phyloP scores from a whole-genome alignment of 805 yeast species.

The Candida insectalens region DNA sequence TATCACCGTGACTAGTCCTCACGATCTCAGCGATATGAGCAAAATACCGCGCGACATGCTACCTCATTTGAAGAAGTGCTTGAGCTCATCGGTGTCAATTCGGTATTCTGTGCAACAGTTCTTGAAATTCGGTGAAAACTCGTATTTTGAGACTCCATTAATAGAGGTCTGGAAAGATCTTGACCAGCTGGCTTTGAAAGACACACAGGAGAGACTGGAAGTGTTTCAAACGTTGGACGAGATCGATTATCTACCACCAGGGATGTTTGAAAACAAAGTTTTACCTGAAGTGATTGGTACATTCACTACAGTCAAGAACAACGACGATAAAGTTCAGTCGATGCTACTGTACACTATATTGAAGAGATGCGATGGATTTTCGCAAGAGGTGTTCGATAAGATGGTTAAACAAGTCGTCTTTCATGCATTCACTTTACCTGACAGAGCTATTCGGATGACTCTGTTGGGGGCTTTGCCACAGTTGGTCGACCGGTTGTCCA shows the following conservation, averaged over 20 bases:
- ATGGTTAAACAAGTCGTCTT: conserved; percentile 55
- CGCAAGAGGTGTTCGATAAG: conserved; percentile 26
- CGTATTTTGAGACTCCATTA: conserved; percentile 35
- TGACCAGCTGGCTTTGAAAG: conserved; percentile 44
- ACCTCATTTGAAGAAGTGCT: conserved; percentile 29
- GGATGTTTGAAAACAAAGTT: conserved; percentile 48
- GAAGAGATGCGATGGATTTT: conserved; percentile 20
- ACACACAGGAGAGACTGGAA: conserved; percentile 42
- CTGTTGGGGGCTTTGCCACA: conserved; percentile 54
- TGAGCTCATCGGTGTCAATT: conserved; percentile 26
- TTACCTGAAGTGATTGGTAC: conserved; percentile 61
- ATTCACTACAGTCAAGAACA: conserved; percentile 20
- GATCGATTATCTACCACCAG: conserved; percentile 31
- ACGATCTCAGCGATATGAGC: conserved; percentile 6
- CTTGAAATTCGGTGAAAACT: conserved; percentile 19
- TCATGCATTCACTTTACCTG: conserved; percentile 52
- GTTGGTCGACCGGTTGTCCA: conserved; percentile 39
- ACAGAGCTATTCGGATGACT: conserved; percentile 69
- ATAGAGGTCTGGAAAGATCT: conserved; percentile 44
- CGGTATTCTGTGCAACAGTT: conserved; percentile 31
- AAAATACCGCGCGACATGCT: conserved; percentile 30
- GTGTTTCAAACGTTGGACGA: conserved; percentile 29
- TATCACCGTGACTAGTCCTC: conserved; percentile 6
- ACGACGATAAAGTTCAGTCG: conserved; percentile 17
- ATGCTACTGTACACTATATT: conserved; percentile 31